Evolutionary conservation across 1,284 basidiomycete species (phyloP).

Genomic region (Lentinus polychrous): DNA sequence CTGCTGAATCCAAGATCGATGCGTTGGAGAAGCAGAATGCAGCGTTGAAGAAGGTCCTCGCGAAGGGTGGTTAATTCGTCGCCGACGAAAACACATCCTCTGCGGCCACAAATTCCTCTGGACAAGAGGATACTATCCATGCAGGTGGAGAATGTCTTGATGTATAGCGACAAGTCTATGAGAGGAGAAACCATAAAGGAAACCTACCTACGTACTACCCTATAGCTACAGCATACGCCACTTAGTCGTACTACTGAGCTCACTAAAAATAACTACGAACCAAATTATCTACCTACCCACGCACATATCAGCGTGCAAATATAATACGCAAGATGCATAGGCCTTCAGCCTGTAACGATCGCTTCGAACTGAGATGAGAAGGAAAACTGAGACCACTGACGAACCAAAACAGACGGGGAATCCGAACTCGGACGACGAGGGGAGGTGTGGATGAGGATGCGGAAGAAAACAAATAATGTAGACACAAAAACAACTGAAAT

Average conservation of each 20-base stretch:
- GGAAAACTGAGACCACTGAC: slow-evolving; percentile 4
- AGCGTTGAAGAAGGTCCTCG: slow-evolving; percentile 54
- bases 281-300: slow-evolving; percentile 12
- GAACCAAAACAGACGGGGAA: not conserved
- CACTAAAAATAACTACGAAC: not conserved
- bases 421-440: not conserved
- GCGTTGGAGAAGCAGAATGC: slow-evolving; percentile 62
- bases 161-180: too few relatives aligned
- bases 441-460: not conserved
- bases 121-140: too few relatives aligned
- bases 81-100: too few relatives aligned
- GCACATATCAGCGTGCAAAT: slow-evolving; percentile 21
- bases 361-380: slow-evolving; percentile 9
- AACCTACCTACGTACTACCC: slow-evolving; percentile 1
- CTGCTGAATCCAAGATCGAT: slow-evolving; percentile 61
- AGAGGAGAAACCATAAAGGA: not conserved
- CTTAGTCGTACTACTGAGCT: not conserved
- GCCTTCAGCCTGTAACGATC: slow-evolving; percentile 22
- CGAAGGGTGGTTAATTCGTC: slow-evolving; percentile 9
- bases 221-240: slow-evolving; percentile 1
- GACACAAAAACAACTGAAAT: too few relatives aligned
- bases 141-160: too few relatives aligned
- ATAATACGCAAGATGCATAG: slow-evolving; percentile 26
- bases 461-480: slow-evolving; percentile 4
- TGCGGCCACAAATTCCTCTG: too few relatives aligned